Evolutionary conservation across 208 protist genomes (phyloP).

Genomic region (Herpetomonas samuelpessoai): DNA sequence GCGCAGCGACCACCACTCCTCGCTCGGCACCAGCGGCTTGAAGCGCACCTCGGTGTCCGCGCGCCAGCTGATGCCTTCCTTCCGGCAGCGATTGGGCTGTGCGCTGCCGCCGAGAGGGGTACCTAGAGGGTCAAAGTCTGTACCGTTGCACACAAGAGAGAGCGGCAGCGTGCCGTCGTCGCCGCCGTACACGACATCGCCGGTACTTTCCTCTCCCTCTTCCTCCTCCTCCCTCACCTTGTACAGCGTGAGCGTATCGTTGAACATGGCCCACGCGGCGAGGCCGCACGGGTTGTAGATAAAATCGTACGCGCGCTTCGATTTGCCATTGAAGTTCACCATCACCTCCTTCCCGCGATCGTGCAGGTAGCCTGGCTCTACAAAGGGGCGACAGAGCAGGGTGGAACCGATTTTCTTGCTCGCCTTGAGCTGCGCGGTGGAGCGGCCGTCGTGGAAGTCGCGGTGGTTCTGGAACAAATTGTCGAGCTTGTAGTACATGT

Average conservation of each 20-base stretch:
- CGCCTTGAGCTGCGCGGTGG: slow-evolving; percentile 58
- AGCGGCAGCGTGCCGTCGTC: slow-evolving; percentile 21
- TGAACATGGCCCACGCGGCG: slow-evolving; percentile 95
- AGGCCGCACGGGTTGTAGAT: slow-evolving; percentile 95
- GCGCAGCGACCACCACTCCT: slow-evolving; percentile 61
- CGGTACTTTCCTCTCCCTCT: neutral
- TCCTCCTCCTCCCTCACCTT: slow-evolving; percentile 12
- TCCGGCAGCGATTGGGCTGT: slow-evolving; percentile 54
- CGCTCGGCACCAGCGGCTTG: slow-evolving; percentile 35
- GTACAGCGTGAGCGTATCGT: slow-evolving; percentile 91
- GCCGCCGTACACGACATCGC: slow-evolving; percentile 16
- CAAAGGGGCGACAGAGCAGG: slow-evolving; percentile 59
- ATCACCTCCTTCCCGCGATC: slow-evolving; percentile 9
- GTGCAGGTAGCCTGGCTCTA: slow-evolving; percentile 38
- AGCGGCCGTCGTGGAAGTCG: slow-evolving; percentile 83
- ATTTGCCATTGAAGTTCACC: slow-evolving; percentile 8
- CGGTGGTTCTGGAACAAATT: slow-evolving; percentile 98
- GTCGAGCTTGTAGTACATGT: slow-evolving; percentile 96
- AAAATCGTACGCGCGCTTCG: slow-evolving; percentile 27
- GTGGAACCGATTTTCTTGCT: slow-evolving; percentile 20
- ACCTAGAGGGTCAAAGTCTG: slow-evolving; percentile 51
- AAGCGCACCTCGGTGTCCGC: slow-evolving; percentile 91
- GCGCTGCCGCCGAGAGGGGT: slow-evolving; percentile 38
- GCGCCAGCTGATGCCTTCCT: slow-evolving; percentile 90
- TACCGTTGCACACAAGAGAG: slow-evolving; percentile 67